phyloP scores from a whole-genome alignment of 768 basidiomycete species.

The Lactarius pseudohatsudake region DNA sequence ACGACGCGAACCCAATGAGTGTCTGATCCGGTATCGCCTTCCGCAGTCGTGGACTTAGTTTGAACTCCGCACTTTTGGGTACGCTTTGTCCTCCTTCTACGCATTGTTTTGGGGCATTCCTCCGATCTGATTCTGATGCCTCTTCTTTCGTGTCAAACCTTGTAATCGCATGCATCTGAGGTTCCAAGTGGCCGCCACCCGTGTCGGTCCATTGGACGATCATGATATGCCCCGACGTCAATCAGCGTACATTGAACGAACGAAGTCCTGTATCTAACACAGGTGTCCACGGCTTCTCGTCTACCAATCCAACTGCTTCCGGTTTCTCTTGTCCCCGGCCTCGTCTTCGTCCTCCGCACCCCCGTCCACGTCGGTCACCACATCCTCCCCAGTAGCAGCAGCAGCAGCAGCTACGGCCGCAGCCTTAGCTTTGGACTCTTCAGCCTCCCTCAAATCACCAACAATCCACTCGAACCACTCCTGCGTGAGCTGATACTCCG shows the following conservation, averaged over 20 bases:
- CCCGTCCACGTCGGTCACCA: background rate
- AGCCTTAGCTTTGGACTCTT: background rate
- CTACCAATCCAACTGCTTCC: background rate
- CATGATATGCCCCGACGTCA: background rate
- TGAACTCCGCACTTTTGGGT: background rate
- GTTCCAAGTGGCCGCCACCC: too few species aligned
- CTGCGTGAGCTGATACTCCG: conserved; percentile 22
- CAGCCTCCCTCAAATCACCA: background rate
- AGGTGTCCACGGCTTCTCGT: background rate
- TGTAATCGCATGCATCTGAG: too few species aligned
- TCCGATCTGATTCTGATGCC: too few species aligned
- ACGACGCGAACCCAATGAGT: background rate
- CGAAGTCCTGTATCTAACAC: background rate
- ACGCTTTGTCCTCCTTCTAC: background rate
- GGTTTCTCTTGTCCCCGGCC: background rate
- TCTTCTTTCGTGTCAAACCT: too few species aligned
- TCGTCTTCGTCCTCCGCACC: background rate
- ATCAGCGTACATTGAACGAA: background rate
- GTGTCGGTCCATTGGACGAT: background rate
- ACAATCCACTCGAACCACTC: conserved; percentile 18
- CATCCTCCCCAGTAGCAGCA: background rate
- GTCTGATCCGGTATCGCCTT: background rate
- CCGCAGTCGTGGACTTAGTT: background rate
- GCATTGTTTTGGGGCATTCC: background rate
- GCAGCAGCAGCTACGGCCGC: background rate